phyloP scores from a whole-genome alignment of 768 basidiomycete species.

The Rhodotorula kratochvilovae region DNA sequence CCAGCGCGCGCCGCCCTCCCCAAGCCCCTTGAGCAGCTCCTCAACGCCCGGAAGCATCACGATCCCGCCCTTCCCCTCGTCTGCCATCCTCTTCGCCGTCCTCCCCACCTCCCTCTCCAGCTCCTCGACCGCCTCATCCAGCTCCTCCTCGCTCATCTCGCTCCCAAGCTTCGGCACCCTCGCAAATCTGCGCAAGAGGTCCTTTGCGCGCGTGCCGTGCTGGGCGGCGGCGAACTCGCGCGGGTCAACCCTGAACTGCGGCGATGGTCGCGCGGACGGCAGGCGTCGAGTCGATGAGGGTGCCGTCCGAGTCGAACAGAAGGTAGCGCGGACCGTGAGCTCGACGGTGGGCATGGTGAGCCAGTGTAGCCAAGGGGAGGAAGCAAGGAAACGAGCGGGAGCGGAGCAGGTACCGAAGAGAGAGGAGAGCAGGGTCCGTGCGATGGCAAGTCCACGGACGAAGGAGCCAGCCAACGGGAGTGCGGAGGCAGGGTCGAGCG shows the following conservation, averaged over 20 bases:
- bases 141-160: slow-evolving; percentile 7
- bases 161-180: not conserved
- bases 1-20: not conserved
- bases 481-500: too few relatives aligned
- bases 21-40: not conserved
- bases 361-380: too few relatives aligned
- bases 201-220: not conserved
- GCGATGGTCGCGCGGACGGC: not conserved
- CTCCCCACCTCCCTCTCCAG: not conserved
- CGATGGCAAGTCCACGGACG: too few relatives aligned
- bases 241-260: not conserved
- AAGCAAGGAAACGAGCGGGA: too few relatives aligned
- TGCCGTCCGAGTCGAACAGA: slow-evolving; percentile 20
- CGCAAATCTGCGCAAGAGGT: not conserved
- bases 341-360: not conserved
- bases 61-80: not conserved
- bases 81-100: not conserved
- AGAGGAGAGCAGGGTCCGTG: too few relatives aligned
- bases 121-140: not conserved
- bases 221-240: slow-evolving; percentile 7
- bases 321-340: slow-evolving; percentile 1
- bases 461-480: too few relatives aligned
- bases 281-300: slow-evolving; percentile 14
- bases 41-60: not conserved
- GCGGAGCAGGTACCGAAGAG: too few relatives aligned